A percentile compares a stretch with the other conserved stretches of the same genome.
Conservation (phyloP, 2,329 filamentous ascomycete species). For the Neoarthrinium moseri region DNA sequence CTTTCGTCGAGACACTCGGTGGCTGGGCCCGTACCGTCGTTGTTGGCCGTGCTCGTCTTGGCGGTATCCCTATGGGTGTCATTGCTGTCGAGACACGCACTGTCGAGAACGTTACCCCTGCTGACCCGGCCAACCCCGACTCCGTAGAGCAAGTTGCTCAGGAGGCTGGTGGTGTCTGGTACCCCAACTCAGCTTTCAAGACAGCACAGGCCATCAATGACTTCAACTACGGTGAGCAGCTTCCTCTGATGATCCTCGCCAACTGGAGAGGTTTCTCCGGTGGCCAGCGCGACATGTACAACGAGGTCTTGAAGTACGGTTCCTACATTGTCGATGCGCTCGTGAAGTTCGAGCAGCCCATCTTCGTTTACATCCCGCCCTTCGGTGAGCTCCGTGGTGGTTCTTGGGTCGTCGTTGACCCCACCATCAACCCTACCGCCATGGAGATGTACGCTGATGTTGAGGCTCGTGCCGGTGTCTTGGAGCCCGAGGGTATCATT, state of each 20-base stretch:
- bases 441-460: constrained; percentile 99
- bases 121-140: constrained; percentile 96
- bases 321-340: constrained; percentile 98
- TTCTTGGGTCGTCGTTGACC: constrained; percentile 98
- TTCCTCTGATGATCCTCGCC: constrained; percentile 97
- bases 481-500: constrained; percentile 97
- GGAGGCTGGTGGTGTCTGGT: constrained; percentile 98
- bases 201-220: constrained; percentile 97
- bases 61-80: constrained; percentile 97
- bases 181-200: constrained; percentile 99
- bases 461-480: constrained; percentile 91
- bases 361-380: constrained; percentile 98
- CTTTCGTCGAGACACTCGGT: constrained; percentile 93
- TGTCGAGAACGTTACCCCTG: constrained; percentile 94
- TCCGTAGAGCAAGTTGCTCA: constrained; percentile 94
- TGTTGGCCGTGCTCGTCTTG: constrained; percentile 91
- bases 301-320: constrained; percentile 98
- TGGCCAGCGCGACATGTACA: constrained; percentile 99
- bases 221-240: constrained; percentile 98
- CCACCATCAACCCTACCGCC: constrained; percentile 90
- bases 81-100: constrained; percentile 95
- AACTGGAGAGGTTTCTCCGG: constrained; percentile 99
- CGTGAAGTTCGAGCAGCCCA: constrained; percentile 96
- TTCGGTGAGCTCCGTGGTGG: constrained; percentile 96
- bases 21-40: constrained; percentile 98